Conservation (phyloP, 768 basidiomycete species). For the Fomitopsis serialis region DNA sequence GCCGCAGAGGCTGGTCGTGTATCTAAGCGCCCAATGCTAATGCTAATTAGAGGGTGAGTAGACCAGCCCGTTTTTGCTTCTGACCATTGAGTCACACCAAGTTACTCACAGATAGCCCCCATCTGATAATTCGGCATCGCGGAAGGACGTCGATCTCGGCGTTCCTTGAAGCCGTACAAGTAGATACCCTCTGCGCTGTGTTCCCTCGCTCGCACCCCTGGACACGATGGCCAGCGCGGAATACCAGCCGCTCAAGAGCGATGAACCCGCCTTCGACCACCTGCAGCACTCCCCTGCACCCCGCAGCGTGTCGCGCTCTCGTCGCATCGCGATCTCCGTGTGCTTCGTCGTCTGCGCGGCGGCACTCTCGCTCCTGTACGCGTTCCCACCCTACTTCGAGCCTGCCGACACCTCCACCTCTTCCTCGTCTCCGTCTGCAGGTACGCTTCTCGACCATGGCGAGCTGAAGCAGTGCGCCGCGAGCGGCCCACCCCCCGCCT, state of each 20-base stretch:
- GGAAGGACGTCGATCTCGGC: too few species aligned
- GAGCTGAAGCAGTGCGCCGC: constrained; percentile 30
- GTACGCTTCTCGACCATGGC: background rate
- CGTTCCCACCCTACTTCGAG: background rate
- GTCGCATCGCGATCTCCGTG: constrained; percentile 1
- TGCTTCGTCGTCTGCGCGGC: constrained; percentile 6
- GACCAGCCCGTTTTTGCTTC: too few species aligned
- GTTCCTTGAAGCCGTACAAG: too few species aligned
- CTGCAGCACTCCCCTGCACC: constrained; percentile 1
- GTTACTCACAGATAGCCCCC: too few species aligned
- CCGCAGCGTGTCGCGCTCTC: constrained; percentile 1
- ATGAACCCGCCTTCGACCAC: constrained; percentile 4
- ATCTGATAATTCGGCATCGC: too few species aligned
- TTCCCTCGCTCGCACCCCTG: background rate
- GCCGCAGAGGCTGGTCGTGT: too few species aligned
- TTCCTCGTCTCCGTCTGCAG: background rate
- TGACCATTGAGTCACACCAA: too few species aligned
- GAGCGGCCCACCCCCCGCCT: constrained; percentile 25
- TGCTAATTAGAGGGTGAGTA: too few species aligned
- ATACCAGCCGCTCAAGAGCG: constrained; percentile 15
- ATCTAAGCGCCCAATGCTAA: too few species aligned
- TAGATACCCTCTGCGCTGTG: too few species aligned
- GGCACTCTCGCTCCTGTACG: constrained; percentile 11
- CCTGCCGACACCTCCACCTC: background rate
- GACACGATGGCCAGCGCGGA: background rate